Base-by-base conservation (phyloP, 1,284 basidiomycete genomes). In the Rhodotorula sp. region DNA sequence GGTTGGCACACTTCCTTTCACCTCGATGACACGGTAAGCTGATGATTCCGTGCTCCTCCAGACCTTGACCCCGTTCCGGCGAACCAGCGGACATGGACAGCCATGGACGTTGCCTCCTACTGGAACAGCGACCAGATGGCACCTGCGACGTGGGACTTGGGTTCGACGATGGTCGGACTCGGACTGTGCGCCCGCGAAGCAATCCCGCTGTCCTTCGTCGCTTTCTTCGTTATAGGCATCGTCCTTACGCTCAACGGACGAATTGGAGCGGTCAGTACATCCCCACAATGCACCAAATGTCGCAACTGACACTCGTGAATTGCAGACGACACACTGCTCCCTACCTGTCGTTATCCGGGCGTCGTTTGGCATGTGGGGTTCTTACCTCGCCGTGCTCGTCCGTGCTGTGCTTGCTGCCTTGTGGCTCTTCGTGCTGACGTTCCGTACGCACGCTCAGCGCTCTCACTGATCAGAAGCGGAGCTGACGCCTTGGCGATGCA, bases 361-460 rank as follows among this genome's bases (percentile, higher is more conserved):
- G 0, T 89, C 87, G 0, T 91, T 90, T 77, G 90, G 90, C 0
- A 90, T 90, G 81, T 90, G 87, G 84, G 84, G 90, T 47, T 77
- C 76, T 5, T 78, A 89, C 77, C 88, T 89, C 78, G 87, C 86
- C 73, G 88, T 92, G 57, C 79, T 92, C 69, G 89, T 87, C 65
- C 85, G 90, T 19, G 85, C 87, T 59, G 81, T 90, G 46, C 84
- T 90, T 22, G 84, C 89, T 13, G 86, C 89, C 84, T 87, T 90
- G 80, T 91, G 89, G 89, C 88, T 88, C 67, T 86, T 86, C n/a
- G 83, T 87, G 60, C 56, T 62, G 4, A 58, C 47, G 9, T 49
- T 10, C 19, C 39, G 11, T 44, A 44, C 13, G 58, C n/a, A n/a
- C n/a, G n/a, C n/a, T 59, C 10, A 19, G 13, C 30, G n/a, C 56